Evolutionary conservation across 305 asterid species (phyloP).

Genomic region (Solanum hybrid): DNA sequence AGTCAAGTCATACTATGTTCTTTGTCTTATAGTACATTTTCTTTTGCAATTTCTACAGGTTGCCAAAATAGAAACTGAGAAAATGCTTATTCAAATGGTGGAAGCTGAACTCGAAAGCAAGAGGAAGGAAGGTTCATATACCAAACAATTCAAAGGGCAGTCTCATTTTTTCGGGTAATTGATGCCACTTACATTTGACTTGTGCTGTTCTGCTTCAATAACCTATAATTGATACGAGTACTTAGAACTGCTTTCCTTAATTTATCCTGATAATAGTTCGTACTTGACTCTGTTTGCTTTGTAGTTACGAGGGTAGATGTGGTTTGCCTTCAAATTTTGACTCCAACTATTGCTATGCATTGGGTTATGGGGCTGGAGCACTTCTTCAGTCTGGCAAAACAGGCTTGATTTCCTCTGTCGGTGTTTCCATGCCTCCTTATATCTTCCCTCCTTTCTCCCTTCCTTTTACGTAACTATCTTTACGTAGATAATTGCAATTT

Average conservation of each 20-base stretch:
- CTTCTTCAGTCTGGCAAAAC: constrained; percentile 77
- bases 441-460: background rate
- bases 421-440: constrained; percentile 11
- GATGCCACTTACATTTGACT: background rate
- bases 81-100: constrained; percentile 98
- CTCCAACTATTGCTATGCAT: constrained; percentile 78
- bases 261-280: background rate
- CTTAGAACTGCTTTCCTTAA: background rate
- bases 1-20: background rate
- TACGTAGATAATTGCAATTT: background rate
- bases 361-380: constrained; percentile 86
- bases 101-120: constrained; percentile 82
- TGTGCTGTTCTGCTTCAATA: background rate
- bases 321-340: constrained; percentile 93
- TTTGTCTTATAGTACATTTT: background rate
- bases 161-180: constrained; percentile 91
- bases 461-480: background rate
- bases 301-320: constrained; percentile 86
- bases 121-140: constrained; percentile 49
- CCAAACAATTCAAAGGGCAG: constrained; percentile 77
- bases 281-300: constrained; percentile 4
- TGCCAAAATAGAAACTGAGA: constrained; percentile 97
- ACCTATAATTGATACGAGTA: background rate
- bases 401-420: constrained; percentile 82
- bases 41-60: constrained; percentile 36